A percentile compares a stretch with the other conserved stretches of the same genome.
phyloP scores from a whole-genome alignment of 768 basidiomycete species.

The Termitomyces sp. region DNA sequence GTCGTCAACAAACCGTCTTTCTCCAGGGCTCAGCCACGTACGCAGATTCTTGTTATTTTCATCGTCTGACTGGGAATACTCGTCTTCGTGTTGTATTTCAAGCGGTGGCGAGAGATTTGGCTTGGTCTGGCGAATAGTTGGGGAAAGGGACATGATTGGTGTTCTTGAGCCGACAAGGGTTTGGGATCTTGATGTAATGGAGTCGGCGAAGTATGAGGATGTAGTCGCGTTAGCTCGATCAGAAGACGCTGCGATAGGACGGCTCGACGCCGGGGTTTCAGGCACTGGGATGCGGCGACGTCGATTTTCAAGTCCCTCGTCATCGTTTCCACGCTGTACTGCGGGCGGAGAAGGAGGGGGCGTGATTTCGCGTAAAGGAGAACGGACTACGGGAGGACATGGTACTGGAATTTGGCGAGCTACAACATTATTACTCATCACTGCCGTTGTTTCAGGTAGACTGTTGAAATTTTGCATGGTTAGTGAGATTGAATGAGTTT shows the following conservation, averaged over 20 bases:
- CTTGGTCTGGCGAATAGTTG: slow-evolving; percentile 9
- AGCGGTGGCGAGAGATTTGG: slow-evolving; percentile 6
- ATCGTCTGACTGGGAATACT: slow-evolving; percentile 13
- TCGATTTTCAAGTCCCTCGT: slow-evolving; percentile 32
- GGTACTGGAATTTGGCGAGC: slow-evolving; percentile 6
- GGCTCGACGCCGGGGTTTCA: not conserved
- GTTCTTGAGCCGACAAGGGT: slow-evolving; percentile 3
- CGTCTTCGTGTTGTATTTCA: slow-evolving; percentile 9
- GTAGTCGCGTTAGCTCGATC: slow-evolving; percentile 1
- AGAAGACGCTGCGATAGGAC: not conserved
- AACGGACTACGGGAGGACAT: slow-evolving; percentile 18
- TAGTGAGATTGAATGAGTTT: not conserved
- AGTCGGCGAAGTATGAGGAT: slow-evolving; percentile 15
- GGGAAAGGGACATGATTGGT: slow-evolving; percentile 14
- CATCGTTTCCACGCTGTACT: slow-evolving; percentile 25
- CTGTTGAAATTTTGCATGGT: slow-evolving; percentile 17
- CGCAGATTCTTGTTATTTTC: slow-evolving; percentile 3
- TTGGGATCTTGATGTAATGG: slow-evolving; percentile 1
- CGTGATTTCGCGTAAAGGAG: slow-evolving; percentile 35
- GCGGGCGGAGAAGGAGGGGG: slow-evolving; percentile 23
- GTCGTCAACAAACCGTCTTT: not conserved
- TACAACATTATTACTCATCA: slow-evolving; percentile 6
- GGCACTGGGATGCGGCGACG: slow-evolving; percentile 28
- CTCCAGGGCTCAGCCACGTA: slow-evolving; percentile 4
- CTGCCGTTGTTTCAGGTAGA: slow-evolving; percentile 18